Evolutionary conservation across 1,284 basidiomycete species (phyloP), one percentile per base, ranked within the genome.

Genomic region (Cryptococcus sp.): DNA sequence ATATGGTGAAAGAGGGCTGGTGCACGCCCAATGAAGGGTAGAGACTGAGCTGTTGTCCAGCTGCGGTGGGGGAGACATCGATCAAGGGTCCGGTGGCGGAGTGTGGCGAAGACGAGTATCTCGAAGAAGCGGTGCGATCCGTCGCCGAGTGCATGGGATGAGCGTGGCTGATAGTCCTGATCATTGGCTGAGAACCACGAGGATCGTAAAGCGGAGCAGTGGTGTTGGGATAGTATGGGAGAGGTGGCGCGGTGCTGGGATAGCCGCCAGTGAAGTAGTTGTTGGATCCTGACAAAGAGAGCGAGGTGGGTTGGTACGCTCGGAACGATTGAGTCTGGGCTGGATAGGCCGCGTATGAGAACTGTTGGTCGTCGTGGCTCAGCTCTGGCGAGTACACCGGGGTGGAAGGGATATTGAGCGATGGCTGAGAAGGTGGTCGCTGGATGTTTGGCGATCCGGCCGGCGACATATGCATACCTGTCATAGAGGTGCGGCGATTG

Each of bases 61-160:
- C 46, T 16, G 67, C 63, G 19, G 66, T 61, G 16, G 68, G 60
- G 16, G 66, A 69, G 4, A 41, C 55, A n/a, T 67, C 63, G 25
- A 55, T 47, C 10, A 62, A 47, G 2, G 20, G 54, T 11, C 52
- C 63, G 16, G 45, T 52, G 45, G 62, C 52, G 6, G 65, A 67
- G 42, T 70, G 67, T 8, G 71, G 71, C 5, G 71, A 73, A 11
- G 66, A 56, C 6, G 69, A 71, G 52, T 69, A 73, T 25, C 70
- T 52, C 15, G 71, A 68, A 7, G 69, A 69, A 11, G 53, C 65
- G 11, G 68, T 68, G 2, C 63, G 67, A 7, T 73, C 71, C 16
- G 64, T 68, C 11, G 71, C 71, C 5, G 71, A 73, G 42, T 66
- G 52, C 65, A 73, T 69, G 1, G 70, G 69, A 50, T 72, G 70